phyloP scores from a whole-genome alignment of 768 basidiomycete species.

The Lactifluus echinatus region DNA sequence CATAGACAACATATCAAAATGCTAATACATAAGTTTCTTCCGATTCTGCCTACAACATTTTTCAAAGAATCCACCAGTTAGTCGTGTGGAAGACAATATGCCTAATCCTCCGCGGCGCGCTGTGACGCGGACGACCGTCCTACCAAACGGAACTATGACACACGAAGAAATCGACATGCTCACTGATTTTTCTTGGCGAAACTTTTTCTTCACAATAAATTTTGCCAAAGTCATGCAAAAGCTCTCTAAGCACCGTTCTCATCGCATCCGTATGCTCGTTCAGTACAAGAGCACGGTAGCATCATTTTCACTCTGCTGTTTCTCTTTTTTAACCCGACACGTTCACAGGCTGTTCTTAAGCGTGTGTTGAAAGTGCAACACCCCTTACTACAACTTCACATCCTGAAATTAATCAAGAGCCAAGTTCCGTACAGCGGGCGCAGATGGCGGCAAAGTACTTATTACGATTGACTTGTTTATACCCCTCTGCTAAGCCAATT shows the following conservation, averaged over 20 bases:
- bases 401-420: constrained; percentile 95
- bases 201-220: constrained; percentile 96
- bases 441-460: constrained; percentile 93
- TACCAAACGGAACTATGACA: constrained; percentile 66
- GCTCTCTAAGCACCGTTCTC: constrained; percentile 87
- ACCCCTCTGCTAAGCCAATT: constrained; percentile 1
- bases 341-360: constrained; percentile 80
- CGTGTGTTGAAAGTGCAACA: constrained; percentile 90
- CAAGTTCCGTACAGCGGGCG: constrained; percentile 97
- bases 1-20: background rate
- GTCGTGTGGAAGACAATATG: constrained; percentile 58
- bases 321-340: background rate
- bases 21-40: constrained; percentile 87
- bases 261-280: constrained; percentile 91
- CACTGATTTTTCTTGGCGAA: constrained; percentile 93
- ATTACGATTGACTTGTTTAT: background rate
- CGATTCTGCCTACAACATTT: constrained; percentile 81
- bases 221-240: constrained; percentile 98
- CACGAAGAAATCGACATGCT: constrained; percentile 90
- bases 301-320: constrained; percentile 4
- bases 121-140: constrained; percentile 42
- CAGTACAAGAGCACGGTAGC: constrained; percentile 97
- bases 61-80: constrained; percentile 52
- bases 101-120: constrained; percentile 51
- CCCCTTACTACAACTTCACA: constrained; percentile 87